Conservation (phyloP, 257 asterid species). For the Knoxia roxburghii region DNA sequence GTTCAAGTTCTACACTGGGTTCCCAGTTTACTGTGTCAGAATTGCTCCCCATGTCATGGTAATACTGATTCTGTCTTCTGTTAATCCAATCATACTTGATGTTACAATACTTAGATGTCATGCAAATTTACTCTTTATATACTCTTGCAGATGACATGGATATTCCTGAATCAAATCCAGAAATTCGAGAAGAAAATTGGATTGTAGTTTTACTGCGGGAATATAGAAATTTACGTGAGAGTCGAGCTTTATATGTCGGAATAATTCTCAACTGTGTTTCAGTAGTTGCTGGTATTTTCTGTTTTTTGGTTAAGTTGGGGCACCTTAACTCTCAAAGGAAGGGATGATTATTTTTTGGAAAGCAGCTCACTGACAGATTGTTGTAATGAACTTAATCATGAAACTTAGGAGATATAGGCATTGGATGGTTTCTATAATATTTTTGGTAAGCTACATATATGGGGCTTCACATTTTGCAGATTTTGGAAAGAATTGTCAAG, state of each 20-base stretch:
- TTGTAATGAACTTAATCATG: conserved; percentile 11
- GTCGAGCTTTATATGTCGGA: conserved; percentile 23
- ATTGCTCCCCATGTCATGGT: conserved; percentile 99
- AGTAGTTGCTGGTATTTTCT: conserved; percentile 13
- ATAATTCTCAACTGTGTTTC: conserved; percentile 24
- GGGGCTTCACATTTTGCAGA: neutral
- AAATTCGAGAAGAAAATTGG: conserved; percentile 57
- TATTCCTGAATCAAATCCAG: conserved; percentile 84
- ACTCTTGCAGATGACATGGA: conserved; percentile 86
- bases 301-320: conserved; percentile 10
- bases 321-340: conserved; percentile 10
- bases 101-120: neutral
- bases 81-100: neutral
- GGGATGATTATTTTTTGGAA: conserved; percentile 6
- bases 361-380: conserved; percentile 20
- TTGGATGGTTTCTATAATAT: neutral
- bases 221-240: conserved; percentile 3
- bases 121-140: neutral
- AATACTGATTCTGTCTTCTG: too few species aligned
- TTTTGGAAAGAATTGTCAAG: neutral
- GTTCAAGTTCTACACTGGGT: conserved; percentile 84
- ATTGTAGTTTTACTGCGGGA: conserved; percentile 31
- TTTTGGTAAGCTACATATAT: neutral
- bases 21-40: conserved; percentile 88
- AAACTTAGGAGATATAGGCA: conserved; percentile 3